These are phyloP conservation scores for Vigna hirtella DNA, from an alignment of 306 rosid genomes.

Conservation along the genomic window DNA sequence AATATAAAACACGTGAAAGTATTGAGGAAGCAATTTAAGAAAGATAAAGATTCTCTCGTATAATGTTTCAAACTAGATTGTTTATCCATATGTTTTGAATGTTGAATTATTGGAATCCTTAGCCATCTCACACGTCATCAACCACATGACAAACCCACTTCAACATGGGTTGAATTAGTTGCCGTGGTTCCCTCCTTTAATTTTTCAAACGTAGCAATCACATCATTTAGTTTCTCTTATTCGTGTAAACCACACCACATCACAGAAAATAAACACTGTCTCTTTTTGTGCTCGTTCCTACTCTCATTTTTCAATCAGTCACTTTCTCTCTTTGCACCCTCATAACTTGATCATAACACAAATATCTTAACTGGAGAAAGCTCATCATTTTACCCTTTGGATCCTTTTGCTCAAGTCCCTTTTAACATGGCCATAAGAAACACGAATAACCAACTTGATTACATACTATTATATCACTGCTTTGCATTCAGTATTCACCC, in stretches of 20 bases:
- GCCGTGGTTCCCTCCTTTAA: slow-evolving; percentile 11
- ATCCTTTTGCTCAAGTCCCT: neutral
- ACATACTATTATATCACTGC: neutral
- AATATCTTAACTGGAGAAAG: slow-evolving; percentile 26
- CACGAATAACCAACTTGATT: neutral
- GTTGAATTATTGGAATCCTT: slow-evolving; percentile 42
- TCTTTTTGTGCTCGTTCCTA: neutral
- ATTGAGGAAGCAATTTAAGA: neutral
- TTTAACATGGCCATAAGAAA: neutral
- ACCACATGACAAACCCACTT: slow-evolving; percentile 16
- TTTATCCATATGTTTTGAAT: slow-evolving; percentile 11
- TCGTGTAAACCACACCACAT: neutral
- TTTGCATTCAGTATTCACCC: no score
- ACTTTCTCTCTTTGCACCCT: slow-evolving; percentile 20
- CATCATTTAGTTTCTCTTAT: slow-evolving; percentile 22
- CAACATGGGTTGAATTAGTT: slow-evolving; percentile 1
- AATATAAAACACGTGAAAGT: neutral
- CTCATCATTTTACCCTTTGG: neutral
- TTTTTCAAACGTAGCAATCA: slow-evolving; percentile 18
- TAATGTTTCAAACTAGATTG: no score
- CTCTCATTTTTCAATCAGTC: slow-evolving; percentile 25
- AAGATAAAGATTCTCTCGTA: neutral
- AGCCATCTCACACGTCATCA: slow-evolving; percentile 3
- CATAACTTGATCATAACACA: neutral
- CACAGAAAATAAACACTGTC: neutral